Base-by-base conservation (phyloP, 164 flowering plant species). In the Kalanchoe fedtschenkoi region DNA sequence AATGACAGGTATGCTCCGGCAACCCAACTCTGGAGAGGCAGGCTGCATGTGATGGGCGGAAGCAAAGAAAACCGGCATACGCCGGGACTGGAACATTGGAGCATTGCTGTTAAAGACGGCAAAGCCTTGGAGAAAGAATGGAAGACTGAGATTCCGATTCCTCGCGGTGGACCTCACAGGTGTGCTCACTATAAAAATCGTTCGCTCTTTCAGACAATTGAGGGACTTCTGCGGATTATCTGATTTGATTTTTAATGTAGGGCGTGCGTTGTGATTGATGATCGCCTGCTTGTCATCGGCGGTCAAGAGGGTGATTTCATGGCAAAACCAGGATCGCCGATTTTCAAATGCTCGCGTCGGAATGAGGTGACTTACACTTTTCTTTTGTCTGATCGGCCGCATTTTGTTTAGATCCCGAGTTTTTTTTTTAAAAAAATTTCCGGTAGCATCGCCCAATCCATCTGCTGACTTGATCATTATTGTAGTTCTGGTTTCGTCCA, bases 151-250 rank as follows among this genome's bases (percentile, higher is more conserved):
- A 68, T 84, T 54, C 99, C 95, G 2, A 89, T 95, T 70, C 96
- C 96, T 28, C 96, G 90, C 65, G 97, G 99, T 21, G 99, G 99
- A 65, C 99, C 99, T 29, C 99, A 95, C 65, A 86, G 97, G 99
- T 91, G 61, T 63, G 69, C 59, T 17, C 2, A 10, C 42, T 5
- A 42, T 42, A 13, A 15, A 13, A 42, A 19, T 16, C 29, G 33
- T 60, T 37, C 2, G n/a, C n/a, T 6, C 16, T 21, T 35, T n/a
- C 44, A 37, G 19, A 19, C 5, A 9, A n/a, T 22, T 5, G 13
- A 28, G 4, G 16, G 9, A 21, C 7, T 37, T 21, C 62, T 13
- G 22, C 15, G 8, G 42, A 0, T 11, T 15, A 6, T 6, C 5
- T 21, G 16, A 21, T 37, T 2, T 22, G 42, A 14, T 53, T 3